Conservation (phyloP, 495 filamentous ascomycete species). For the Penicillium canescens region DNA sequence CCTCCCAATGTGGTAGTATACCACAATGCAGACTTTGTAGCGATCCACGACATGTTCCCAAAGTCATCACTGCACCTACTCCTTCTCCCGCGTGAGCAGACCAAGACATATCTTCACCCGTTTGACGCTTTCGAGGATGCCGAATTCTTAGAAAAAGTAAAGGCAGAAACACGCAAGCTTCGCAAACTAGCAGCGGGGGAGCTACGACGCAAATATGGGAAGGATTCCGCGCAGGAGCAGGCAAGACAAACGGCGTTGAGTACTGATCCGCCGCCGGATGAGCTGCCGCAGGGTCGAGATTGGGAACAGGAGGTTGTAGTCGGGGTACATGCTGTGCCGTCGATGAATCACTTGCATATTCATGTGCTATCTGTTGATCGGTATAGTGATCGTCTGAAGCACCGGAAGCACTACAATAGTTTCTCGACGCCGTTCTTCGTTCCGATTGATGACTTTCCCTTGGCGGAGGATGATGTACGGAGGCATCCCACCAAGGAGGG, state of each 20-base stretch:
- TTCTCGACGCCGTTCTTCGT: conserved; percentile 90
- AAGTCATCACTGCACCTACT: conserved; percentile 86
- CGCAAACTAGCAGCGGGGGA: conserved; percentile 69
- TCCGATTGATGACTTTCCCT: conserved; percentile 75
- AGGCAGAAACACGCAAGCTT: conserved; percentile 59
- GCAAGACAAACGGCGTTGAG: conserved; percentile 56
- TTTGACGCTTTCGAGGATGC: conserved; percentile 75
- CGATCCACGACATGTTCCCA: conserved; percentile 80
- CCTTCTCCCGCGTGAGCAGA: conserved; percentile 72
- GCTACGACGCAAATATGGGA: conserved; percentile 68
- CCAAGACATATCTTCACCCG: conserved; percentile 66
- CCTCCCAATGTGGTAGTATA: conserved; percentile 64
- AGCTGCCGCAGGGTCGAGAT: conserved; percentile 69
- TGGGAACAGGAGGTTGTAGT: conserved; percentile 75
- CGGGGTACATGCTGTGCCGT: conserved; percentile 84
- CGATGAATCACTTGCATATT: conserved; percentile 90
- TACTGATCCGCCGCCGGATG: conserved; percentile 38
- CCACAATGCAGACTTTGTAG: conserved; percentile 70
- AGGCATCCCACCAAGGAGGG: conserved; percentile 53
- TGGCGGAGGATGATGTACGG: conserved; percentile 60
- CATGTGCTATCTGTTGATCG: conserved; percentile 81
- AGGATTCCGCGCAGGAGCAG: conserved; percentile 60
- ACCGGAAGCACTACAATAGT: conserved; percentile 88
- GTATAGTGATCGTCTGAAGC: conserved; percentile 66
- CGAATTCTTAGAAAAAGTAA: conserved; percentile 67